Base-by-base conservation (phyloP, 2,329 filamentous ascomycete species). In the Fusarium chlamydosporum region DNA sequence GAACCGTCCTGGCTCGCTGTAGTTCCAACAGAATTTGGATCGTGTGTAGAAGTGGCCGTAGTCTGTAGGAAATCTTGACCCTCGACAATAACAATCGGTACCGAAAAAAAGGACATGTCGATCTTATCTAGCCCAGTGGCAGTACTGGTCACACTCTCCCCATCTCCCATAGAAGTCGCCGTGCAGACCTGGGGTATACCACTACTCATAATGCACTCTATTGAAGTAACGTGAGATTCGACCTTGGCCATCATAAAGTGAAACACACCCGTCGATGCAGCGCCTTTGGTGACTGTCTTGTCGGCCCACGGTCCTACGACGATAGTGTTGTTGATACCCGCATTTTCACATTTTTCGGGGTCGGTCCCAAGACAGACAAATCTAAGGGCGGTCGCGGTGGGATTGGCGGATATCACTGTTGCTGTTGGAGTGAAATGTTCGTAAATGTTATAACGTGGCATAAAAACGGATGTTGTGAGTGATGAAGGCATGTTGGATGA, bases 231-330 rank as follows among this genome's bases (percentile, higher is more conserved):
- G 3, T 27, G 18, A 16, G 27, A n/a, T 10, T 37, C 20, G 5
- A 16, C 12, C 10, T n/a, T 7, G 9, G 13, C 9, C 12, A 56
- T 6, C 50, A 63, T 57, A 33, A 33, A 63, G 29, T 63, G 61
- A n/a, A 63, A 63, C 3, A 35, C 16, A 12, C 61, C 61, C 1
- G 34, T 64, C 13, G 34, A 40, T 9, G 61, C 42, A 6, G 43
- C 37, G 2, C 61, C 61, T 3, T 35, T n/a, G 13, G 51, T 29
- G 7, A 64, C 33, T n/a, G 51, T 51, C 7, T 57, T 45, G 4
- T 46, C 48, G 3, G 51, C 61, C 61, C 61, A 64, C 13, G 61
- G 59, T 3, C 61, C 61, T 3, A 64, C n/a, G 0, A 64, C 41
- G 9, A 62, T 20, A 7, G 59, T 55, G 4, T 62, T 61, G 31